Conservation (phyloP, 441 rosid species). For the Populus trichocarpa region DNA sequence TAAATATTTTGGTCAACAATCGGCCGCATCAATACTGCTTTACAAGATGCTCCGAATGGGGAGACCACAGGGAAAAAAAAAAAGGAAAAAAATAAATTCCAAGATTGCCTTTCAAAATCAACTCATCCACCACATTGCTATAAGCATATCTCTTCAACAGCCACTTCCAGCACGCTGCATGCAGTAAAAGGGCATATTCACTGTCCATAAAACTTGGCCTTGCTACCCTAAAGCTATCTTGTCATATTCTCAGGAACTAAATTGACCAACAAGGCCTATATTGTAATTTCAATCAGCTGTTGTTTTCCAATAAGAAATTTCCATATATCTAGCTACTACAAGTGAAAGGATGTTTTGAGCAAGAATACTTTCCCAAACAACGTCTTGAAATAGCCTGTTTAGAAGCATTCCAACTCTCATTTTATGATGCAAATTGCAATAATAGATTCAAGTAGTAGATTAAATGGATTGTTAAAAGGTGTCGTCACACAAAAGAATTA, state of each 20-base stretch:
- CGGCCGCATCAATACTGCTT: conserved; percentile 41
- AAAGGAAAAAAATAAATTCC: background rate
- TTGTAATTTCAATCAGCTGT: background rate
- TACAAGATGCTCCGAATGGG: conserved; percentile 51
- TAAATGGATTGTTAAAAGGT: background rate
- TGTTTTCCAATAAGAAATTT: background rate
- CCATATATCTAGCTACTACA: background rate
- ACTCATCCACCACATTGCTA: conserved; percentile 24
- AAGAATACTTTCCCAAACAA: background rate
- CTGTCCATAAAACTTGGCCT: background rate
- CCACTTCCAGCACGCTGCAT: conserved; percentile 39
- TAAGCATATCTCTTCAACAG: conserved; percentile 35
- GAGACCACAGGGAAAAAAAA: conserved; percentile 33
- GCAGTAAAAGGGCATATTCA: conserved; percentile 11
- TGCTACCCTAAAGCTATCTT: background rate
- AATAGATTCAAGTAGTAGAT: background rate
- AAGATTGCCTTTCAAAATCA: conserved; percentile 28
- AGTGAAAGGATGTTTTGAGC: background rate
- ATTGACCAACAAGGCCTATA: background rate
- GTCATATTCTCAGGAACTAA: background rate
- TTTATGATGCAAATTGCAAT: background rate
- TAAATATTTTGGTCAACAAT: conserved; percentile 27
- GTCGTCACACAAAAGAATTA: conserved; percentile 22
- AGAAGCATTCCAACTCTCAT: background rate
- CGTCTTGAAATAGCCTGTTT: too few species aligned